Evolutionary conservation across 2,329 filamentous ascomycete species (phyloP).

Genomic region (Coniochaeta sp.): DNA sequence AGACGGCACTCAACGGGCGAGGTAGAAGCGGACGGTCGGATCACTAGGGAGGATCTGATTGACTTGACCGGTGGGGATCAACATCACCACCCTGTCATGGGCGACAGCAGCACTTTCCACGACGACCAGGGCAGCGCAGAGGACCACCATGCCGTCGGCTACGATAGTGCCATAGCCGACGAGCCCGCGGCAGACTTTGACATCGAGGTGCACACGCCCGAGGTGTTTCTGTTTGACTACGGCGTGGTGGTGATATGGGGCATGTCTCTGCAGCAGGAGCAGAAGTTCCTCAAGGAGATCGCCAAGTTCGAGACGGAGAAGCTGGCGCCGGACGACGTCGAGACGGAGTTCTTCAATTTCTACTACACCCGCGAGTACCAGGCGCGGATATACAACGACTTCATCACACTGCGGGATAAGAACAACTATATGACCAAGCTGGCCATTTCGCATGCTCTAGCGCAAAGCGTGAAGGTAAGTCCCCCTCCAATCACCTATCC

Average conservation of each 20-base stretch:
- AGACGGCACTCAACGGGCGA: slow-evolving; percentile 71
- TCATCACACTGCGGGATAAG: slow-evolving; percentile 90
- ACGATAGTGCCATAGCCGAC: slow-evolving; percentile 27
- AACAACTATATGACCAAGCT: slow-evolving; percentile 97
- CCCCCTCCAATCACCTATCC: neutral
- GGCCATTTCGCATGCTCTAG: slow-evolving; percentile 89
- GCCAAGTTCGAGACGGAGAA: slow-evolving; percentile 92
- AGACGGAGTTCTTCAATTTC: slow-evolving; percentile 98
- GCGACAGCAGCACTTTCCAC: neutral
- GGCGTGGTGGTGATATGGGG: slow-evolving; percentile 98
- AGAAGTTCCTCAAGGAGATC: slow-evolving; percentile 86
- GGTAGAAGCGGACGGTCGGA: slow-evolving; percentile 54
- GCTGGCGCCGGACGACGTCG: slow-evolving; percentile 77
- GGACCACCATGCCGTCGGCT: slow-evolving; percentile 15
- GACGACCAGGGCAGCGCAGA: slow-evolving; percentile 20
- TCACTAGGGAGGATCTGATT: slow-evolving; percentile 55
- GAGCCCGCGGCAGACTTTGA: slow-evolving; percentile 63
- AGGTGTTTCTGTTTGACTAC: slow-evolving; percentile 95
- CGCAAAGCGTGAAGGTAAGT: slow-evolving; percentile 83
- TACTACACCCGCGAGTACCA: slow-evolving; percentile 99
- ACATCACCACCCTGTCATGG: neutral
- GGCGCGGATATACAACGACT: slow-evolving; percentile 98
- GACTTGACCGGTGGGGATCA: slow-evolving; percentile 49
- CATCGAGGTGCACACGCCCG: slow-evolving; percentile 81
- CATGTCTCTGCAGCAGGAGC: slow-evolving; percentile 86